Evolutionary conservation across 139 green algal genomes (phyloP).

Genomic region (Haematococcus lacustris): DNA sequence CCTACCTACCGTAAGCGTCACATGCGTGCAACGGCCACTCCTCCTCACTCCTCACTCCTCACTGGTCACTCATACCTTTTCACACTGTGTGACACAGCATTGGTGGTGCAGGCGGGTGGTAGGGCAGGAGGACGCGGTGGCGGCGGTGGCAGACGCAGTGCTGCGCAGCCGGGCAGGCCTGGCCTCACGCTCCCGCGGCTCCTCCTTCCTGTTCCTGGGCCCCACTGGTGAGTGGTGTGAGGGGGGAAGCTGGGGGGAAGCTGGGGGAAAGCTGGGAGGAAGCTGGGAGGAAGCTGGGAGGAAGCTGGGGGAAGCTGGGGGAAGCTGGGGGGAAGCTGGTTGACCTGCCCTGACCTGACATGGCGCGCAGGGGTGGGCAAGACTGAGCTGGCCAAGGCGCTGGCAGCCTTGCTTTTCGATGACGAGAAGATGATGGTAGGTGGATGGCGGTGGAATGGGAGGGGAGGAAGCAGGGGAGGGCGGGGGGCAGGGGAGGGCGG

Average conservation of each 20-base stretch:
- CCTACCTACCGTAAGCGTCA: not conserved
- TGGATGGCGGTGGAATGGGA: too few relatives aligned
- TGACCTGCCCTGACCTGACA: too few relatives aligned
- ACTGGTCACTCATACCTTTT: not conserved
- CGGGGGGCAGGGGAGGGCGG: too few relatives aligned
- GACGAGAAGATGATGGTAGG: conserved; percentile 74
- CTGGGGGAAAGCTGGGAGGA: too few relatives aligned
- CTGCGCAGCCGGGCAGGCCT: conserved; percentile 45
- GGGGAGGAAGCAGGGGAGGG: too few relatives aligned
- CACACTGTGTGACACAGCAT: too few relatives aligned
- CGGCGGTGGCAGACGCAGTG: conserved; percentile 87
- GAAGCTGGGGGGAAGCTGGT: too few relatives aligned
- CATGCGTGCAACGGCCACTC: too few relatives aligned
- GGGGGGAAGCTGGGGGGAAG: too few relatives aligned
- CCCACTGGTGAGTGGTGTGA: conserved; percentile 64
- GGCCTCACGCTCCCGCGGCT: conserved; percentile 38
- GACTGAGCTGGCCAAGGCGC: conserved; percentile 92
- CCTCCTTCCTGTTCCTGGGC: conserved; percentile 84
- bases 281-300: too few relatives aligned
- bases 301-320: too few relatives aligned
- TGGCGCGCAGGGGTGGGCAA: conserved; percentile 92
- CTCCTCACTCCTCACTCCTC: too few relatives aligned
- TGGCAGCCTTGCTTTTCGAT: conserved; percentile 88
- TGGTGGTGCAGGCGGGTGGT: conserved; percentile 73
- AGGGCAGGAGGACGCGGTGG: conserved; percentile 83